These are phyloP conservation scores for Beauveria varroae DNA, from an alignment of 2,329 filamentous ascomycete genomes.

Conservation along the genomic window DNA sequence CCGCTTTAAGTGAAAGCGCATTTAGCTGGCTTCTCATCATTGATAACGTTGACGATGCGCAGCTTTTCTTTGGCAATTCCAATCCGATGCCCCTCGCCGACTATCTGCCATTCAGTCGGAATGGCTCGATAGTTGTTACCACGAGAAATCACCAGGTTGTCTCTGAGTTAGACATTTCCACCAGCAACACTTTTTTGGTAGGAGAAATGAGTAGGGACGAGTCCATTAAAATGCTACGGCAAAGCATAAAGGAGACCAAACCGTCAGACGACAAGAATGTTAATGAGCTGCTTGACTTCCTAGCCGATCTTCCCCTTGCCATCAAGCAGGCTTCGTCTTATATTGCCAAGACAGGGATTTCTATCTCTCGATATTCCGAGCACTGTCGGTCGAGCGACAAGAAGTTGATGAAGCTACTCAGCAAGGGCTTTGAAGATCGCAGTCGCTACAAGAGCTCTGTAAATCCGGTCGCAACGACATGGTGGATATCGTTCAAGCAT, in stretches of 20 bases:
- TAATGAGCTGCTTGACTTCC: slow-evolving; percentile 21
- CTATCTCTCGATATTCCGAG: slow-evolving; percentile 20
- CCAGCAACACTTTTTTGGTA: slow-evolving; percentile 15
- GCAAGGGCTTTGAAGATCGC: slow-evolving; percentile 23
- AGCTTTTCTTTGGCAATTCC: slow-evolving; percentile 20
- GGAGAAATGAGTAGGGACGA: slow-evolving; percentile 17
- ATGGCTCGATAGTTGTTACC: slow-evolving; percentile 17
- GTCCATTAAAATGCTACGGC: slow-evolving; percentile 17
- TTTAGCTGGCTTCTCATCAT: slow-evolving; percentile 34
- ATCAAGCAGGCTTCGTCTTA: slow-evolving; percentile 29
- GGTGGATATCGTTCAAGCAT: slow-evolving; percentile 27
- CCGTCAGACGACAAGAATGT: slow-evolving; percentile 15
- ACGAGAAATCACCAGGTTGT: slow-evolving; percentile 14
- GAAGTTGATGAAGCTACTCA: slow-evolving; percentile 19
- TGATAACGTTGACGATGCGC: slow-evolving; percentile 36
- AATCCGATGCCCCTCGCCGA: slow-evolving; percentile 15
- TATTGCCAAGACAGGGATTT: slow-evolving; percentile 22
- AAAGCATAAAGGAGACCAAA: slow-evolving; percentile 14
- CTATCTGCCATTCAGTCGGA: slow-evolving; percentile 12
- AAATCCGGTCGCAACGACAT: slow-evolving; percentile 26
- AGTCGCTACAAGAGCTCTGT: slow-evolving; percentile 17
- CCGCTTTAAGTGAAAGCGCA: slow-evolving; percentile 21
- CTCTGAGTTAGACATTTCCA: slow-evolving; percentile 11
- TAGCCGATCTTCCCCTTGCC: slow-evolving; percentile 26
- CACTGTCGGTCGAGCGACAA: slow-evolving; percentile 18